These are phyloP conservation scores for Pseudocercospora fuligena DNA, from an alignment of 2,329 filamentous ascomycete genomes.

Conservation along the genomic window DNA sequence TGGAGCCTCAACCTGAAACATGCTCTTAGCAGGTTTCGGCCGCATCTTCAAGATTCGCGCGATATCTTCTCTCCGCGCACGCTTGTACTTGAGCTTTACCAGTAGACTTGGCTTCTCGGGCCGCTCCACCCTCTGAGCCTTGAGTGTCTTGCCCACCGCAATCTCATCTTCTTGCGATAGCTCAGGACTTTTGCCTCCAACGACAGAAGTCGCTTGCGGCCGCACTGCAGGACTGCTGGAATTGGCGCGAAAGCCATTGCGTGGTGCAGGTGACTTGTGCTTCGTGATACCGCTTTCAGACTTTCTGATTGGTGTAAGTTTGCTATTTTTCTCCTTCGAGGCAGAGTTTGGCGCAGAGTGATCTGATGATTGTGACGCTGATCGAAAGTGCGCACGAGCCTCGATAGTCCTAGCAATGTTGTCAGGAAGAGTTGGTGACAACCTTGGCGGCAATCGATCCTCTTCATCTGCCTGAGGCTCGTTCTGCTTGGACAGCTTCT, in stretches of 20 bases:
- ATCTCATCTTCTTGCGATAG: conserved; percentile 32
- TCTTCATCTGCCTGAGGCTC: conserved; percentile 1
- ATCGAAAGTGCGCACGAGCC: conserved; percentile 37
- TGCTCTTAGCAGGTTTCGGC: conserved; percentile 28
- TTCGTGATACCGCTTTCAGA: conserved; percentile 26
- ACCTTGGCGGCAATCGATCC: conserved; percentile 54
- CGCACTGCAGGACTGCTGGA: conserved; percentile 35
- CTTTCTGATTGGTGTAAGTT: conserved; percentile 30
- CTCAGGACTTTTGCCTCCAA: conserved; percentile 21
- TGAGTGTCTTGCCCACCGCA: conserved; percentile 21
- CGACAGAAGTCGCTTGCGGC: conserved; percentile 14
- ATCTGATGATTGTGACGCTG: conserved; percentile 28
- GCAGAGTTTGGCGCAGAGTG: conserved; percentile 22
- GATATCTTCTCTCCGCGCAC: conserved; percentile 32
- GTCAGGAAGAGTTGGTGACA: conserved; percentile 64
- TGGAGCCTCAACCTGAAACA: conserved; percentile 16
- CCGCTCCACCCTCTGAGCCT: conserved; percentile 17
- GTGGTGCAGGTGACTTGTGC: conserved; percentile 36
- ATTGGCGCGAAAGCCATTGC: conserved; percentile 36
- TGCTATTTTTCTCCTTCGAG: conserved; percentile 30
- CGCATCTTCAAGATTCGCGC: conserved; percentile 38
- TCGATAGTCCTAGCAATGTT: conserved; percentile 60
- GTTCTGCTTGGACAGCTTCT: not conserved
- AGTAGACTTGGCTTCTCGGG: conserved; percentile 26
- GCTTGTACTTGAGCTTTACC: conserved; percentile 39